Base-by-base conservation (phyloP, 768 basidiomycete species). In the Kondoa subrosea region DNA sequence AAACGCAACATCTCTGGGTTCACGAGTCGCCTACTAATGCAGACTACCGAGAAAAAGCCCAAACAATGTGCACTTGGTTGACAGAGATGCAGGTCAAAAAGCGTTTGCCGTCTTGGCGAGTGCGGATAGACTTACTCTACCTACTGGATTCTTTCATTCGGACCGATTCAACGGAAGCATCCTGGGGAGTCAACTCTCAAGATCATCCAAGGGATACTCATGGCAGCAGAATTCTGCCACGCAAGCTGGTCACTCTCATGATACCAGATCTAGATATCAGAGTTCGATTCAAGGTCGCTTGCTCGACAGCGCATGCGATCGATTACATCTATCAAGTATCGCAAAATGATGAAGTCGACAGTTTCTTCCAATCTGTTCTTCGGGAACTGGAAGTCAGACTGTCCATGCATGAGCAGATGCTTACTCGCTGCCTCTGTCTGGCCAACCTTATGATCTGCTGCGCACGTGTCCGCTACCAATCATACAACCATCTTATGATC, bases 401-500 rank as follows among this genome's bases (percentile, higher is more conserved):
- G 85, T 74, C 57, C 86, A 88, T 66, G n/a, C 85, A 83, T 71
- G 91, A 95, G 75, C 78, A 80, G 40, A 87, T 88, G 80, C 78
- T 87, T 65, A 89, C 86, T 14, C 83, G 85, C 56, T 80, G 85
- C 31, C 79, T 90, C 31, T 83, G 81, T 25, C 79, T 87, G 16
- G 86, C 84, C 30, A 90, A 89, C 77, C 82, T 86, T 70, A 85
- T 89, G 82, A 81, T 95, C 56, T 82, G 84, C 21, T 87, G 85
- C 73, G 86, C 89, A 0, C 81, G 82, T 1, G 82, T 87, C 26
- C 82, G 92, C 30, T 84, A 89, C 17, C 87, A 85, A 2, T 82
- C 90, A 1, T 91, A 93, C 74, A 91, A 87, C 85, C 87, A 93
- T 76, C 75, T 97, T 62, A 78, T 96, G 68, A 82, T 83, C 3